Base-by-base conservation (phyloP, 805 yeast species). In the Candida piceae region DNA sequence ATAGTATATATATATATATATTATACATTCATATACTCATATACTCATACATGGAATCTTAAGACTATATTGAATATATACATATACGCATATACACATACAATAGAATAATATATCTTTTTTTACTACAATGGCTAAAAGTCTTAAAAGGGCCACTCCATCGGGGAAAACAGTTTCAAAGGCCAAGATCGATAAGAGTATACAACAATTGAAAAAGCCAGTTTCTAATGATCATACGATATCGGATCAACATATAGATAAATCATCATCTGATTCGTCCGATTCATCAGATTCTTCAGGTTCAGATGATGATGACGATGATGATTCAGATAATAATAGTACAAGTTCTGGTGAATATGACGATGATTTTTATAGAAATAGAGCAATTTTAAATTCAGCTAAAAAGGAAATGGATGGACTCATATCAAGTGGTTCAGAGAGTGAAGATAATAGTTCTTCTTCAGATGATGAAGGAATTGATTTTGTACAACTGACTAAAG, bases 381-480 rank as follows among this genome's bases (percentile, higher is more conserved):
- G 60, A 33, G 60, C 50, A 8, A 60, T 54, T 12, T 30, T 42
- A n/a, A 26, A 36, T 19, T 33, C 44, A 7, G 47, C 53, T 1
- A 50, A 42, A 13, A 43, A 39, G 15, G 50, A 52, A 29, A 42
- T 48, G 42, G 43, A 51, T 31, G 48, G 50, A 5, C 51, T 51
- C 29, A 46, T 55, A 40, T 55, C 57, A 48, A 34, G 66, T 24
- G 69, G 67, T 16, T 65, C 67, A 25, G 67, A 58, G 21, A 60
- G 55, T 19, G 58, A 54, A 13, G 62, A 62, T 10, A 56, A 55
- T 13, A 53, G 57, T 3, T 64, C 72, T 9, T 72, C 79, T 9
- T 75, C 81, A 0, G 81, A 76, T 48, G 86, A 78, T 46, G 78
- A 78, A 25, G 78, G 76, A 46, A 77, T 82, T 3, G 90, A 84